Evolutionary conservation across 805 yeast species (phyloP).

Genomic region (Kregervanrija pseudodelftensis): DNA sequence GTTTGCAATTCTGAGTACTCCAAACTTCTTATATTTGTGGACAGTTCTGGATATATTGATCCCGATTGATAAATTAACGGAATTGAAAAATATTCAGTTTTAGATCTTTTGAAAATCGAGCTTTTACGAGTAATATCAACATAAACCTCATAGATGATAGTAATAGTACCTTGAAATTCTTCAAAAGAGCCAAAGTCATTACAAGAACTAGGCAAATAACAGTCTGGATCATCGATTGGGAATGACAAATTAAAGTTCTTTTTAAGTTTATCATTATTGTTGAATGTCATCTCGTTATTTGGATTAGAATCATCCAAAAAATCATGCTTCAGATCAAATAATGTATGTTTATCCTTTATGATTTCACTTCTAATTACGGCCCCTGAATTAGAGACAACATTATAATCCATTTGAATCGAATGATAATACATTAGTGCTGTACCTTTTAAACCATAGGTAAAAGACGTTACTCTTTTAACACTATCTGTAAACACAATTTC

Average conservation of each 20-base stretch:
- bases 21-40: not conserved
- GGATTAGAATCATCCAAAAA: too few relatives aligned
- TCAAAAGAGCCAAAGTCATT: constrained; percentile 2
- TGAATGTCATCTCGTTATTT: too few relatives aligned
- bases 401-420: not conserved
- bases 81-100: not conserved
- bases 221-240: not conserved
- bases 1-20: not conserved
- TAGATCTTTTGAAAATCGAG: not conserved
- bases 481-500: constrained; percentile 2
- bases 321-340: too few relatives aligned
- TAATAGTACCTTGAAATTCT: not conserved
- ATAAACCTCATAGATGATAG: constrained; percentile 1
- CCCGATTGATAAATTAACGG: constrained; percentile 6
- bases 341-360: too few relatives aligned
- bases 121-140: constrained; percentile 2
- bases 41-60: not conserved
- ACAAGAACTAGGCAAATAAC: constrained; percentile 5
- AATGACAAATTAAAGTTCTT: constrained; percentile 3
- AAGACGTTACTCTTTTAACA: not conserved
- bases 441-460: constrained; percentile 5
- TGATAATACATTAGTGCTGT: constrained; percentile 1
- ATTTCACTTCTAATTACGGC: too few relatives aligned
- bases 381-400: not conserved
- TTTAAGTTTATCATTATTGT: not conserved